Base-by-base conservation (phyloP, 495 filamentous ascomycete species). In the Cenococcum geophilum region DNA sequence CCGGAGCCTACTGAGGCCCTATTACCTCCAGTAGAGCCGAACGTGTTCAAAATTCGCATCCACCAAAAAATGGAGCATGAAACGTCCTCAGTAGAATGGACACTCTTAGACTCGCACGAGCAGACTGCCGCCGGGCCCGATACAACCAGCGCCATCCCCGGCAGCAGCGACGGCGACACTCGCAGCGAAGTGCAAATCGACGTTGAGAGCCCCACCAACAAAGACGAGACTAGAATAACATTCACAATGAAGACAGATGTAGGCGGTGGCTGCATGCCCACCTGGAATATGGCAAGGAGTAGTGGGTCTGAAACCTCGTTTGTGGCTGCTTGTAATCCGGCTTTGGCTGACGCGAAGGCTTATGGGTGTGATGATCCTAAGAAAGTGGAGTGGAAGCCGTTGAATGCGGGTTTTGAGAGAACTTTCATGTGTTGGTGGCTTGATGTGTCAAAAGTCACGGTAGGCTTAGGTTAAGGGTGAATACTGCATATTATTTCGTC, bases 11-110 rank as follows among this genome's bases (percentile, higher is more conserved):
- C 36, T 40, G 8, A 40, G 36, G 36, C 36, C 36, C 36, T 14
- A 40, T 40, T 40, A 14, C 6, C 36, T 40, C 36, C 36, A 40
- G 36, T 14, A 40, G 36, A 40, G 14, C 36, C 36, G 36, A 40
- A 40, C 36, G 36, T 40, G 18, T 49, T n/a, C 21, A 49, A 16
- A 49, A 49, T 49, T 49, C 45, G 21, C 21, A 16, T 49, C 21
- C 45, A 49, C 21, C 45, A 49, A 22, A 8, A 49, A 22, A 49
- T 49, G 45, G 45, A 49, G 18, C 45, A 22, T 18, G 20, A 49
- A 49, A 49, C 45, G 45, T n/a, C 14, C 45, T 49, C 45, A 16
- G 14, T 49, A n/a, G 45, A 49, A 49, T 49, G 45, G 45, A 49
- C 45, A n/a, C 21, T 49, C 14, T 22, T 49, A 16, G 45, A 49